Evolutionary conservation across 23 red algal genomes (phyloP).

Genomic region (Gracilariopsis chorda): DNA sequence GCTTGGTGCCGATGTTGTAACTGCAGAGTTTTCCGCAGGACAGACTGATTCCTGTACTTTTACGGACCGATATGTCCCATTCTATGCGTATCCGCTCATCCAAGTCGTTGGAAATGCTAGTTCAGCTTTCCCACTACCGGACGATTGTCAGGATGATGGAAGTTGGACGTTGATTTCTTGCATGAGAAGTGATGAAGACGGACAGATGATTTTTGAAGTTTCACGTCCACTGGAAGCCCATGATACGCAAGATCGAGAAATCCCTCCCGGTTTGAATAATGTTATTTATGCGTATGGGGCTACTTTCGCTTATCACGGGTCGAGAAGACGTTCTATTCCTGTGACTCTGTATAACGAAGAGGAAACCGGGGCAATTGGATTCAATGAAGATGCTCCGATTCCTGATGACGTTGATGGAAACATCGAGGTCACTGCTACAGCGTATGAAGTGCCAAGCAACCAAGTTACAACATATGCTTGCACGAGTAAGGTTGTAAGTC

Average conservation of each 20-base stretch:
- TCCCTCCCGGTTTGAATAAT: neutral
- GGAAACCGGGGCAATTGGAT: neutral
- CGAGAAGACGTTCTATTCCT: neutral
- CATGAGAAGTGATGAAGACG: neutral
- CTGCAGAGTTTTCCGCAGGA: slow-evolving; percentile 5
- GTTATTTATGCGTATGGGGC: slow-evolving; percentile 27
- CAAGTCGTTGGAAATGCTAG: neutral
- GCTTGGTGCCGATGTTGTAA: slow-evolving; percentile 43
- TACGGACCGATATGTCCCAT: slow-evolving; percentile 46
- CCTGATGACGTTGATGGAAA: slow-evolving; percentile 16
- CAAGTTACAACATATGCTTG: slow-evolving; percentile 18
- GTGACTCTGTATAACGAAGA: neutral
- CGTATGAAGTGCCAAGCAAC: neutral
- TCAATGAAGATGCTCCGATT: neutral
- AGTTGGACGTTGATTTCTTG: slow-evolving; percentile 12
- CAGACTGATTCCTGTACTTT: neutral
- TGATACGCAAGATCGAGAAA: slow-evolving; percentile 28
- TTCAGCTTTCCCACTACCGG: slow-evolving; percentile 3
- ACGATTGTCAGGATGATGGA: neutral
- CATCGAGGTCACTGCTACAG: neutral
- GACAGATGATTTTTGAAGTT: slow-evolving; percentile 20
- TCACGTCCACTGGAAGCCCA: neutral
- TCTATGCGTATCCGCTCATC: neutral
- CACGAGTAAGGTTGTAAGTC: neutral
- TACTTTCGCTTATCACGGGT: slow-evolving; percentile 10